phyloP scores from a whole-genome alignment of 768 basidiomycete species.

The Lactifluus pinguis region DNA sequence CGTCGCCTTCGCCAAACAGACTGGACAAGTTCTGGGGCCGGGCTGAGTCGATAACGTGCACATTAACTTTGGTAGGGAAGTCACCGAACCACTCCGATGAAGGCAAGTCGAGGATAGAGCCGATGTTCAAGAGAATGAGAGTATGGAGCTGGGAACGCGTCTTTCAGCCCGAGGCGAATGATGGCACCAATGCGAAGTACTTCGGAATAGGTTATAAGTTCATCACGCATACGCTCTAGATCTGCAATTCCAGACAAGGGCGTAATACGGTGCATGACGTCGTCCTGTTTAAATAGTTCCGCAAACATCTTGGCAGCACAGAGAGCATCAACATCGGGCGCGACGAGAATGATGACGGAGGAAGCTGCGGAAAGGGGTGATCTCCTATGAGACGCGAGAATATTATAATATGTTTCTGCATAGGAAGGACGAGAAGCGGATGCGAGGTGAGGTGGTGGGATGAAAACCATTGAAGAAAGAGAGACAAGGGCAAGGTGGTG shows the following conservation, averaged over 20 bases:
- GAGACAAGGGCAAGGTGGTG: neutral
- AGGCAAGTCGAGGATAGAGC: conserved; percentile 77
- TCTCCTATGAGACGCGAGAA: conserved; percentile 62
- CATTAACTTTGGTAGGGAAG: conserved; percentile 48
- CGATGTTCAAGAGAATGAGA: conserved; percentile 87
- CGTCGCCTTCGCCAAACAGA: conserved; percentile 65
- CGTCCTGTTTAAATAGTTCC: conserved; percentile 86
- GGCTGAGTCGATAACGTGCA: conserved; percentile 93
- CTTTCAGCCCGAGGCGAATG: neutral
- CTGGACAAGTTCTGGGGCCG: conserved; percentile 85
- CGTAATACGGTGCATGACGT: conserved; percentile 81
- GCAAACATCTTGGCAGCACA: conserved; percentile 88
- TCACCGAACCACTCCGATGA: conserved; percentile 69
- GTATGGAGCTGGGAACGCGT: conserved; percentile 58
- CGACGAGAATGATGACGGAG: conserved; percentile 77
- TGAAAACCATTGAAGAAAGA: conserved; percentile 44
- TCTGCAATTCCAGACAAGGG: conserved; percentile 84
- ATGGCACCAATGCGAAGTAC: conserved; percentile 31
- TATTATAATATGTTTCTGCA: conserved; percentile 60
- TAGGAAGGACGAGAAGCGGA: conserved; percentile 54
- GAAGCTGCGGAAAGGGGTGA: conserved; percentile 72
- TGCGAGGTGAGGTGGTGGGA: conserved; percentile 63
- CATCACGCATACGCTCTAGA: conserved; percentile 54
- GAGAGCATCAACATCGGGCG: conserved; percentile 86
- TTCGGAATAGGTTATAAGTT: conserved; percentile 58